Evolutionary conservation across 192 early-diverging fungal genomes (phyloP).

Genomic region (Podila minutissima): DNA sequence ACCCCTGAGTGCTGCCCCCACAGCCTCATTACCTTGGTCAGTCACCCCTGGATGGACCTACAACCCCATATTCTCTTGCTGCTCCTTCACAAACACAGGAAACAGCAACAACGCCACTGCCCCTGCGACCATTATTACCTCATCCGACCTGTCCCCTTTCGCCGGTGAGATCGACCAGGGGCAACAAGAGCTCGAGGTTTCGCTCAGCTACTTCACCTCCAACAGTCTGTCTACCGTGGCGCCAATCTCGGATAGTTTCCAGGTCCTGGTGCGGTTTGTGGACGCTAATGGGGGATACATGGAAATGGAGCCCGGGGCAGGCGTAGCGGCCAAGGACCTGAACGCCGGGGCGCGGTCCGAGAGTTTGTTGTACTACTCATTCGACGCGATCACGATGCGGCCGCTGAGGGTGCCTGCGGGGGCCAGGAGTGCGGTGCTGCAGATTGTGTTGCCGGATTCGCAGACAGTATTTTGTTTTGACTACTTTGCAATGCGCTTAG

Average conservation of each 20-base stretch:
- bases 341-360: conserved; percentile 18
- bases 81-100: conserved; percentile 10
- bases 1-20: conserved; percentile 15
- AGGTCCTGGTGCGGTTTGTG: conserved; percentile 28
- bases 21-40: conserved; percentile 28
- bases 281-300: conserved; percentile 29
- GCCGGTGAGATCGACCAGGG: conserved; percentile 28
- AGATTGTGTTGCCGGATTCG: conserved; percentile 31
- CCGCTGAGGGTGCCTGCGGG: conserved; percentile 21
- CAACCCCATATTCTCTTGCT: conserved; percentile 44
- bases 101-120: not conserved
- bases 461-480: conserved; percentile 45
- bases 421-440: conserved; percentile 22
- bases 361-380: conserved; percentile 34
- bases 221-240: not conserved
- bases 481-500: conserved; percentile 32
- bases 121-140: conserved; percentile 31
- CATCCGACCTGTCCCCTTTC: conserved; percentile 18
- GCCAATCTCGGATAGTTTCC: conserved; percentile 14
- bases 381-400: conserved; percentile 21
- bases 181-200: conserved; percentile 34
- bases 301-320: not conserved
- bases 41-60: conserved; percentile 42
- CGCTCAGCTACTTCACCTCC: conserved; percentile 31
- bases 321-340: not conserved